Percentiles rank a stretch among this genome's conserved stretches.
Conservation (phyloP, 2,329 filamentous ascomycete genomes). For the Verticillium tricorpus region DNA sequence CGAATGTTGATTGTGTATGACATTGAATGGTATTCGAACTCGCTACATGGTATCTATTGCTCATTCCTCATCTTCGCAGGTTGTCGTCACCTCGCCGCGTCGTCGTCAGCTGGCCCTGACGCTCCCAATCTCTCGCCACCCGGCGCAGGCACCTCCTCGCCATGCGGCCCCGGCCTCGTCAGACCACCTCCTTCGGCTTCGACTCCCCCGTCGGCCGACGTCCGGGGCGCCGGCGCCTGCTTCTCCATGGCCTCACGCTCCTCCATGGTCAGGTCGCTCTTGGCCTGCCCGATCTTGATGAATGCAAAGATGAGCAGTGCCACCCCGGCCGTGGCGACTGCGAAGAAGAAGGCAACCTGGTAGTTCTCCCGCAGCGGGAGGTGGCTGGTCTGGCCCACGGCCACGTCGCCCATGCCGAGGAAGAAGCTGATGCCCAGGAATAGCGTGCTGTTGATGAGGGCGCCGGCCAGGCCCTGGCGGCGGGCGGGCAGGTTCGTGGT, state of each 20-base stretch:
- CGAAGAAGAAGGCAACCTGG: conserved; percentile 63
- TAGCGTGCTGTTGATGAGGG: conserved; percentile 64
- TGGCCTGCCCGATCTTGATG: conserved; percentile 29
- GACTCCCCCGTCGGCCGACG: not conserved
- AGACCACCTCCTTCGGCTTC: not conserved
- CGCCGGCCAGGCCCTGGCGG: conserved; percentile 68
- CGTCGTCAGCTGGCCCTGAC: too few species aligned
- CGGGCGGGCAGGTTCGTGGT: conserved; percentile 64
- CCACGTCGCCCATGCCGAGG: conserved; percentile 66
- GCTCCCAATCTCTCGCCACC: too few species aligned
- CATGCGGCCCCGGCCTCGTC: not conserved
- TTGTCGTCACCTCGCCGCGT: too few species aligned
- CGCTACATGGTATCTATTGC: conserved; percentile 4
- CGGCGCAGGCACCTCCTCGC: too few species aligned
- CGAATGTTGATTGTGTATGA: not conserved
- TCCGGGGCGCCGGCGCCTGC: conserved; percentile 1
- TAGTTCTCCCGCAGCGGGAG: conserved; percentile 49
- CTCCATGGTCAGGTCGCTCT: conserved; percentile 16
- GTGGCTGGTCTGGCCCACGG: conserved; percentile 42
- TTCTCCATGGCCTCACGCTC: conserved; percentile 13
- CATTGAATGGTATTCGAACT: not conserved
- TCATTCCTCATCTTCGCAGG: conserved; percentile 3
- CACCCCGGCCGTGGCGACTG: conserved; percentile 48
- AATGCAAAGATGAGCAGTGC: conserved; percentile 51
- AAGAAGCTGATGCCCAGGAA: conserved; percentile 70